phyloP scores from a whole-genome alignment of 2,329 filamentous ascomycete species.

The Dactylonectria estremocensis region DNA sequence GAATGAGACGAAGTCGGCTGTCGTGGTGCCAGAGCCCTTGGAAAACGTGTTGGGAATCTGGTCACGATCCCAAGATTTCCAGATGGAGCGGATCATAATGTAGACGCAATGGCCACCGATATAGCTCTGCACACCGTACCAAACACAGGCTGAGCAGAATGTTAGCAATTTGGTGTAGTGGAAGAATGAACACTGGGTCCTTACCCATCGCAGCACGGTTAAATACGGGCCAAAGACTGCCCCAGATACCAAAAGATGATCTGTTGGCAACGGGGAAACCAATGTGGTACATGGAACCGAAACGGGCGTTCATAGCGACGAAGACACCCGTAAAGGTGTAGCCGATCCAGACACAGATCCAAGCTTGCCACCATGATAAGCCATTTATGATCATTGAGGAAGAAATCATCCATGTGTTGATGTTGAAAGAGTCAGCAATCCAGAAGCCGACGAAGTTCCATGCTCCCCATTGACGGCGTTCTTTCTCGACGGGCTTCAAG shows the following conservation, averaged over 20 bases:
- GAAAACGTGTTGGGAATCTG: constrained; percentile 79
- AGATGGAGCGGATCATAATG: constrained; percentile 90
- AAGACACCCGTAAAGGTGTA: constrained; percentile 85
- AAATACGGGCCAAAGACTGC: constrained; percentile 88
- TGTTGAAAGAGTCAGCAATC: constrained; percentile 89
- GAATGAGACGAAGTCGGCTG: constrained; percentile 84
- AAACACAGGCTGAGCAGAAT: constrained; percentile 75
- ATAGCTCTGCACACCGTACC: constrained; percentile 89
- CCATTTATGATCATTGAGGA: constrained; percentile 84
- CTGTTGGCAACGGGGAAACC: constrained; percentile 87
- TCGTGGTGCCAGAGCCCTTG: constrained; percentile 77
- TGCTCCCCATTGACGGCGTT: constrained; percentile 84
- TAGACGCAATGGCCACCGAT: constrained; percentile 90
- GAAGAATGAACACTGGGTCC: constrained; percentile 32
- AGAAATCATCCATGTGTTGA: constrained; percentile 96
- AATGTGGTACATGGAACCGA: constrained; percentile 90
- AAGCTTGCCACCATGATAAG: constrained; percentile 92
- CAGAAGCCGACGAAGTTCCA: constrained; percentile 94
- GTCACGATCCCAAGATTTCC: constrained; percentile 75
- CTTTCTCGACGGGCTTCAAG: constrained; percentile 84
- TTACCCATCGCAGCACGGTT: constrained; percentile 86
- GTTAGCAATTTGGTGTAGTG: constrained; percentile 25
- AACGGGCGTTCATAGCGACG: constrained; percentile 83
- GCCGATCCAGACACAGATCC: constrained; percentile 90
- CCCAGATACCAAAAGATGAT: constrained; percentile 90